Percentiles rank a stretch among this genome's conserved stretches.
phyloP scores from a whole-genome alignment of 2,329 filamentous ascomycete genomes.

The Lachnellula occidentalis region DNA sequence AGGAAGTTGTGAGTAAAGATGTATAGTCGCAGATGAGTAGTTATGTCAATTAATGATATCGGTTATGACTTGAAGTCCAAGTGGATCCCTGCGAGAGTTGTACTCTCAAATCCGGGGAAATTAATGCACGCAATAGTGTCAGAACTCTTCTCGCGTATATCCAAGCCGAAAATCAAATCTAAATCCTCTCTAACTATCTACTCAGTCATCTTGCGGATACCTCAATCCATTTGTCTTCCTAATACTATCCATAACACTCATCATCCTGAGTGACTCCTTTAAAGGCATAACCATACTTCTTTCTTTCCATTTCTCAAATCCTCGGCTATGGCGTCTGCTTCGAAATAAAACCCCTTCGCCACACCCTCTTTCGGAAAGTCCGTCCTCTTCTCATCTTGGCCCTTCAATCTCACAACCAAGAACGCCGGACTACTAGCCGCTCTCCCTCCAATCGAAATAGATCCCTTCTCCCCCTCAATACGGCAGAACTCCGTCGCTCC shows the following conservation, averaged over 20 bases:
- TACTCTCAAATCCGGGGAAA: too few relatives aligned
- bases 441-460: slow-evolving; percentile 54
- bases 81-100: too few relatives aligned
- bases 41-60: too few relatives aligned
- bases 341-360: slow-evolving; percentile 57
- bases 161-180: too few relatives aligned
- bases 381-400: slow-evolving; percentile 23
- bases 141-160: too few relatives aligned
- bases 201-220: slow-evolving; percentile 40
- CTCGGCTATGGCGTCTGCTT: slow-evolving; percentile 58
- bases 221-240: slow-evolving; percentile 52
- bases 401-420: slow-evolving; percentile 24
- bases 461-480: slow-evolving; percentile 39
- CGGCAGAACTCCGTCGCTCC: background rate
- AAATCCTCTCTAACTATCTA: too few relatives aligned
- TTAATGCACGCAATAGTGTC: too few relatives aligned
- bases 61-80: too few relatives aligned
- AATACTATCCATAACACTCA: slow-evolving; percentile 64
- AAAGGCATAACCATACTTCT: slow-evolving; percentile 51
- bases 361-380: slow-evolving; percentile 39
- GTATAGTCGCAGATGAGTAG: too few relatives aligned
- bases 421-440: slow-evolving; percentile 33
- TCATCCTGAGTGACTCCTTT: slow-evolving; percentile 58
- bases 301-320: slow-evolving; percentile 54
- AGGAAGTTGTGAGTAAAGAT: slow-evolving; percentile 12